Evolutionary conservation across 352 stramenopile genomes (phyloP).

Genomic region (Blastocystis sp.): DNA sequence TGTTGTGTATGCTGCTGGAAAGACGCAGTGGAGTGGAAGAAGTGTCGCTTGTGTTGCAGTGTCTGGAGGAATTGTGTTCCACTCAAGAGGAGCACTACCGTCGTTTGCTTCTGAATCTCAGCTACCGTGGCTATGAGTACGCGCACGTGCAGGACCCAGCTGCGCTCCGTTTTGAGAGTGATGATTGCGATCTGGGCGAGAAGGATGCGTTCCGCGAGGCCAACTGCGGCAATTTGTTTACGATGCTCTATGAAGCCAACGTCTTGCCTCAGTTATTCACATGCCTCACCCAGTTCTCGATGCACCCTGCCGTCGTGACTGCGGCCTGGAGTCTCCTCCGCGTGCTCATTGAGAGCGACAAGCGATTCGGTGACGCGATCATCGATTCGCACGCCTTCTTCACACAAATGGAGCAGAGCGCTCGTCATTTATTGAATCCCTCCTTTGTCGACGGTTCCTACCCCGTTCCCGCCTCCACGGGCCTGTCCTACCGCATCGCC

Average conservation of each 20-base stretch:
- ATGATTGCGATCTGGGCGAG: not conserved
- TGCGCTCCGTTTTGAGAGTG: not conserved
- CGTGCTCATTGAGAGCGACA: slow-evolving; percentile 41
- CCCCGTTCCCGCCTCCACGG: not conserved
- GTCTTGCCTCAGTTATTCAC: slow-evolving; percentile 2
- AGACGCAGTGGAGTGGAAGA: slow-evolving; percentile 15
- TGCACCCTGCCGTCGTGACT: slow-evolving; percentile 9
- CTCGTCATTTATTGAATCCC: not conserved
- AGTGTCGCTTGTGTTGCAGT: slow-evolving; percentile 25
- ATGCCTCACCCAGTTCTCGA: not conserved
- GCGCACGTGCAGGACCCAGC: slow-evolving; percentile 36
- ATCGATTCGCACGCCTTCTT: not conserved
- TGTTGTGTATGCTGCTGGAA: slow-evolving; percentile 9
- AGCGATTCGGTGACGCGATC: slow-evolving; percentile 15
- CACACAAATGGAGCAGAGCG: not conserved
- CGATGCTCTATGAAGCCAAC: slow-evolving; percentile 24
- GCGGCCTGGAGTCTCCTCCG: not conserved
- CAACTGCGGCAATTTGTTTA: slow-evolving; percentile 53
- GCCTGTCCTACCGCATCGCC: not conserved
- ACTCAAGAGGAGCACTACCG: slow-evolving; percentile 15
- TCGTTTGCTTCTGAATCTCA: slow-evolving; percentile 16
- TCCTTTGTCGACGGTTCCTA: not conserved
- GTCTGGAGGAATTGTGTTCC: slow-evolving; percentile 45
- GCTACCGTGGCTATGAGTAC: slow-evolving; percentile 15
- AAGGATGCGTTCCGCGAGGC: not conserved